Base-by-base conservation (phyloP, 768 basidiomycete genomes). In the Suillus subalutaceus region DNA sequence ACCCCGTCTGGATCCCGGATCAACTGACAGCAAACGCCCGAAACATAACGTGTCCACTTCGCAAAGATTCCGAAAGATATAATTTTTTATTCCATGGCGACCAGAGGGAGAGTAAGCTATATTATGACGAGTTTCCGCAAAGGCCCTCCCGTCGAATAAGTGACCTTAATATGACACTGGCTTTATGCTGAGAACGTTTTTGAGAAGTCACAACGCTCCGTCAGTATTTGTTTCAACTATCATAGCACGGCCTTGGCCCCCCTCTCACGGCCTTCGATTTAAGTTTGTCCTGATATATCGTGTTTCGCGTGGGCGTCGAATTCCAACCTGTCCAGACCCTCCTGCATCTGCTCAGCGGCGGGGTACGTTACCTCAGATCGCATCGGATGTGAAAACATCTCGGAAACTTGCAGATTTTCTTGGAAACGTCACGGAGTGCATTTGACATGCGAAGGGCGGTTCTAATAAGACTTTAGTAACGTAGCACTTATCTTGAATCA, bases 391-490 rank as follows among this genome's bases (percentile, higher is more conserved):
- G 35, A 35, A n/a, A 56, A 37, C 35, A n/a, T 20, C 12, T 37
- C 55, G 55, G 55, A 56, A 56, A 56, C 55, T 56, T 56, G 55
- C 55, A 56, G 55, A 32, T 56, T 20, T n/a, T 35, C 55, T 56
- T 12, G 32, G 35, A 35, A 13, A 56, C 12, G 55, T 35, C 55
- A 56, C n/a, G 20, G 35, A 37, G 32, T 56, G 32, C 55, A 7
- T n/a, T n/a, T 35, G 55, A 56, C 32, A 37, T 56, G 32, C 55
- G 55, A 56, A 56, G 35, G 32, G 20, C 32, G 32, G 55, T 35
- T 6, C 10, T 13, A 37, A 35, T 56, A 56, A 37, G 55, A 46
- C 44, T 46, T 20, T n/a, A 20, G 55, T 56, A 56, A 56, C 35
- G 35, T 32, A 35, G 55, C 13, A 56, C 35, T 56, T 56, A 56